Percentiles rank a stretch among this genome's conserved stretches.
These are phyloP conservation scores for Mycena vulgaris DNA, from an alignment of 768 basidiomycete genomes.

Conservation along the genomic window DNA sequence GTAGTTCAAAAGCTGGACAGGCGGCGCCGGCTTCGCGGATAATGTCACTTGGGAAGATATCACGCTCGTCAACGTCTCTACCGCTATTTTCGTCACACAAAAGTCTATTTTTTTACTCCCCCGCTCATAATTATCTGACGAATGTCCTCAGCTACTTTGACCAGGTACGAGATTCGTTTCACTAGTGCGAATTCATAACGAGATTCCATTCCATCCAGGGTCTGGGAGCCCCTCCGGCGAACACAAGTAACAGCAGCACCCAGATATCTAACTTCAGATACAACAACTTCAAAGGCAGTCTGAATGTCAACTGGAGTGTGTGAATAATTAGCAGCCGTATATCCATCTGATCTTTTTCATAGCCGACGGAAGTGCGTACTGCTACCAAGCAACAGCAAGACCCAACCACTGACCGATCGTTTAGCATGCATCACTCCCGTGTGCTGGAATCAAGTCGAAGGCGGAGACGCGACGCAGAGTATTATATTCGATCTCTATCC, in stretches of 20 bases:
- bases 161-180: conserved; percentile 46
- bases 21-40: conserved; percentile 62
- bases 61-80: conserved; percentile 59
- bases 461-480: conserved; percentile 51
- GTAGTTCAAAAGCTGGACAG: conserved; percentile 66
- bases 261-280: conserved; percentile 52
- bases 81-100: conserved; percentile 63
- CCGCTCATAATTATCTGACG: neutral
- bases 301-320: conserved; percentile 56
- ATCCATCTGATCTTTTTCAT: neutral
- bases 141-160: conserved; percentile 62
- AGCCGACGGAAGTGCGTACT: conserved; percentile 18
- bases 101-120: conserved; percentile 46
- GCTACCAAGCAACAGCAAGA: neutral
- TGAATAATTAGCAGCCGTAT: neutral
- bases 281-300: conserved; percentile 54
- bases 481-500: conserved; percentile 57
- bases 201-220: too few species aligned
- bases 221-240: conserved; percentile 51
- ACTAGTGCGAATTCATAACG: too few species aligned
- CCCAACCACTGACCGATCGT: neutral
- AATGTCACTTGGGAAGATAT: conserved; percentile 67
- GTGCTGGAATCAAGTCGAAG: conserved; percentile 57
- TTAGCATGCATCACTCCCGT: conserved; percentile 54
- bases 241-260: conserved; percentile 53